phyloP scores from a whole-genome alignment of 1,284 basidiomycete species.

The Earliella scabrosa region DNA sequence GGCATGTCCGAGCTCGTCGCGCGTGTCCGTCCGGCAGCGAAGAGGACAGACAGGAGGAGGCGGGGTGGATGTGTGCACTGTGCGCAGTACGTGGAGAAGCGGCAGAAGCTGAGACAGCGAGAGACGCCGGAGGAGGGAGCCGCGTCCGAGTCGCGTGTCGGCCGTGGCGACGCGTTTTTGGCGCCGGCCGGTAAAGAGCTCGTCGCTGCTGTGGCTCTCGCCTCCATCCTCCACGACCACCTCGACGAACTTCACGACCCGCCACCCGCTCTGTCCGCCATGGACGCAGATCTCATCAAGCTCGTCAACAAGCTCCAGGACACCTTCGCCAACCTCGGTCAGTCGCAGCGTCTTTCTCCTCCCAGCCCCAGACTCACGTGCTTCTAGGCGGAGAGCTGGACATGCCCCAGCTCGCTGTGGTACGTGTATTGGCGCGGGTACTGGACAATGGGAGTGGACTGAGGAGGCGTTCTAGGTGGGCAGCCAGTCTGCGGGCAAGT shows the following conservation, averaged over 20 bases:
- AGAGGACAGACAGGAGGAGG: neutral
- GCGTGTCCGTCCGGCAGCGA: conserved; percentile 8
- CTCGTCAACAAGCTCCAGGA: conserved; percentile 97
- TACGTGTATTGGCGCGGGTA: conserved; percentile 34
- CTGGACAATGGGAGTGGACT: neutral
- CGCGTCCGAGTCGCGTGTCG: conserved; percentile 17
- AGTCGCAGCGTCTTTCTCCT: conserved; percentile 32
- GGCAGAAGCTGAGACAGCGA: too few species aligned
- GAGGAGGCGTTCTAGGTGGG: conserved; percentile 59
- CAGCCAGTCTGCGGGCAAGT: conserved; percentile 86
- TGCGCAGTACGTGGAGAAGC: neutral
- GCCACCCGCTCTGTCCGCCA: conserved; percentile 40
- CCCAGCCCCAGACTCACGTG: conserved; percentile 14
- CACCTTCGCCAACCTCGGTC: conserved; percentile 82
- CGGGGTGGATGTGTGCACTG: neutral
- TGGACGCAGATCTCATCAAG: conserved; percentile 95
- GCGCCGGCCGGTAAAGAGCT: conserved; percentile 7
- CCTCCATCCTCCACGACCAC: conserved; percentile 12
- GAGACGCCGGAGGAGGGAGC: neutral
- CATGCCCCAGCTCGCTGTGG: conserved; percentile 85
- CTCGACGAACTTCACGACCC: conserved; percentile 22
- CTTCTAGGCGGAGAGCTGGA: conserved; percentile 78
- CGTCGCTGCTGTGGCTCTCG: neutral
- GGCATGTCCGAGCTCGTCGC: conserved; percentile 13
- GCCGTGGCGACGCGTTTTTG: conserved; percentile 29